Evolutionary conservation across 352 stramenopile species (phyloP).

Genomic region (Thalassiosira exigua): DNA sequence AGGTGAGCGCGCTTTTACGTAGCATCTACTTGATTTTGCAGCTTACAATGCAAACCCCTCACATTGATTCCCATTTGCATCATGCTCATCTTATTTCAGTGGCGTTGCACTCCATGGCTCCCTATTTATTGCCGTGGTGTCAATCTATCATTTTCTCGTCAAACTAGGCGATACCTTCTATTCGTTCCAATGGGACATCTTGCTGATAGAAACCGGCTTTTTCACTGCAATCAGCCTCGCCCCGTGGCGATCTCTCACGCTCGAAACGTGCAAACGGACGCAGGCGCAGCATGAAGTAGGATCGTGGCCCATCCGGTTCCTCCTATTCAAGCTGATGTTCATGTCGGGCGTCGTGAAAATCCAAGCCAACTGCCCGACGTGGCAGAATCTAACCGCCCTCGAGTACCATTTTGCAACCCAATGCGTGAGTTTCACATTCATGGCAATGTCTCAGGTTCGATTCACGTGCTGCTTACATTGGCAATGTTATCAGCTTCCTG

Average conservation of each 20-base stretch:
- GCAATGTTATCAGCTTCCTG: constrained; percentile 70
- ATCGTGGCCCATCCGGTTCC: constrained; percentile 87
- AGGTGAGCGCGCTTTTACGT: constrained; percentile 28
- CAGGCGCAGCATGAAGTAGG: constrained; percentile 19
- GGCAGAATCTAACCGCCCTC: constrained; percentile 89
- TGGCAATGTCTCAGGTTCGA: background rate
- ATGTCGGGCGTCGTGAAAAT: constrained; percentile 92
- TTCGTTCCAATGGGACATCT: constrained; percentile 92
- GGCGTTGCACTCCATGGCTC: constrained; percentile 60
- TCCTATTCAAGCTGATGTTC: constrained; percentile 94
- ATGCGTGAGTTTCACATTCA: constrained; percentile 38
- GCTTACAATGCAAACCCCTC: too few relatives aligned
- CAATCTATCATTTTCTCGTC: constrained; percentile 87
- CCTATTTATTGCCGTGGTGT: constrained; percentile 62
- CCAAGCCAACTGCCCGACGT: constrained; percentile 90
- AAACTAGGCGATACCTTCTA: constrained; percentile 89
- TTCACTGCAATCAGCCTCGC: constrained; percentile 76
- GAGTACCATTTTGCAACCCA: constrained; percentile 92
- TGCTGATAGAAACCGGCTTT: constrained; percentile 89
- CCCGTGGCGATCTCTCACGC: constrained; percentile 39
- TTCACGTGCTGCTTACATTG: background rate
- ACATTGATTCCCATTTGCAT: too few relatives aligned
- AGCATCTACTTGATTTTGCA: too few relatives aligned
- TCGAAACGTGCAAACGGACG: constrained; percentile 24
- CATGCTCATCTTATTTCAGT: too few relatives aligned